Evolutionary conservation across 75 land plant genomes (phyloP), one percentile per base, ranked within the genome.

Genomic region (Pinus taeda): DNA sequence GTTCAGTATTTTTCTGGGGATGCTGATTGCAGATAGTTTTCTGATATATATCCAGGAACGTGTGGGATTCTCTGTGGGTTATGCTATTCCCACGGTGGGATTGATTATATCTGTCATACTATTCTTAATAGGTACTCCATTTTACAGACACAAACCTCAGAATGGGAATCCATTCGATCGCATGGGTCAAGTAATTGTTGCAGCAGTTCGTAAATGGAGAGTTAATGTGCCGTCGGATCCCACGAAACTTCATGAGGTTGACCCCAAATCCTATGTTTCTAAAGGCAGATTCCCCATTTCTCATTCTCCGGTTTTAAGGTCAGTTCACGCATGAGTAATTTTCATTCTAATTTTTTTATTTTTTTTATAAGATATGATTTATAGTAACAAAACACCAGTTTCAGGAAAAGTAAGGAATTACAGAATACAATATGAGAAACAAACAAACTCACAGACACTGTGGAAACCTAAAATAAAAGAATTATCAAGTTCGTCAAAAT

Each of bases 211-310:
- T 30, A 93, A 93, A n/a, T 75, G 88, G 74, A 84, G 76, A 75
- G 75, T 77, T 12, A 15, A 71, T 1, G 45, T 78, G 4, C 88
- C 93, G 4, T 61, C 59, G 61, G 79, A 89, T 75, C 73, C 85
- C 2, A 74, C 82, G 22, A 83, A 87, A 37, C 91, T 92, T 3
- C 65, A 90, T 79, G 96, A 93, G 79, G 74, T 92, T 30, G 86
- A 79, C 3, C 75, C 88, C 75, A 88, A 85, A 20, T 90, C 81
- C 45, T 90, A 88, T 37, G 67, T 75, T 5, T 78, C 77, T 69
- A 76, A 81, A 33, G 89, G 88, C 11, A 92, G 86, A 71, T 81
- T 78, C 21, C 78, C 77, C 76, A 87, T 90, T 29, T 88, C 88
- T 15, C 79, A 83, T 70, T 85, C 93, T 1, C 80, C 81, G 37